A percentile compares a stretch with the other conserved stretches of the same genome.
Conservation (phyloP, 352 stramenopile species). For the Pythium angustatum region DNA sequence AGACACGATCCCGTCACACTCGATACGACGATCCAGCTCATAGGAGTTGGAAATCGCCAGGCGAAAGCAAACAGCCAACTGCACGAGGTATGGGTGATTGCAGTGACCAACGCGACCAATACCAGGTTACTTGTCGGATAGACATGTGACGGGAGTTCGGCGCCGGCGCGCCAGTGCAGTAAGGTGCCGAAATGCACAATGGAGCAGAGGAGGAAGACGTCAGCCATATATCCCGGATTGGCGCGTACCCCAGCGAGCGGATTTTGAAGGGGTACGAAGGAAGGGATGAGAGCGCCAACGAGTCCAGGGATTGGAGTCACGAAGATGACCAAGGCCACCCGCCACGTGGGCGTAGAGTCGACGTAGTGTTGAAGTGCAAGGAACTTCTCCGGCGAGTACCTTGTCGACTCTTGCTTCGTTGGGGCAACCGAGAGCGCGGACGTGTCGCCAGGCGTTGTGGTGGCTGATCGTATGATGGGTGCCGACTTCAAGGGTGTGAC, state of each 20-base stretch:
- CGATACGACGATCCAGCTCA: slow-evolving; percentile 5
- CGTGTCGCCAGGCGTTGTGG: no score
- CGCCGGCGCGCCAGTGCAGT: neutral
- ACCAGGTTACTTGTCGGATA: slow-evolving; percentile 1
- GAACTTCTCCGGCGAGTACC: slow-evolving; percentile 11
- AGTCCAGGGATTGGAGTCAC: slow-evolving; percentile 15
- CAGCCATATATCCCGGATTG: neutral
- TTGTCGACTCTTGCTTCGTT: no score
- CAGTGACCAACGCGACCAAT: neutral
- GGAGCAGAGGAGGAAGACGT: slow-evolving; percentile 1
- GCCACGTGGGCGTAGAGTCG: neutral
- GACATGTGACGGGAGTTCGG: neutral
- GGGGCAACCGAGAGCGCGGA: no score
- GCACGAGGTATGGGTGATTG: neutral
- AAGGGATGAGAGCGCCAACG: neutral
- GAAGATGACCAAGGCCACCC: neutral
- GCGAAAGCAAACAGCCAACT: neutral
- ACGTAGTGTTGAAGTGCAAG: neutral
- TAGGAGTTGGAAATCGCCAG: slow-evolving; percentile 18
- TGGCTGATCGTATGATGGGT: no score
- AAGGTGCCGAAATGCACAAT: slow-evolving; percentile 1
- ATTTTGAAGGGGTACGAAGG: slow-evolving; percentile 6
- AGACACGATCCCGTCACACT: neutral
- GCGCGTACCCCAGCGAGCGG: neutral
- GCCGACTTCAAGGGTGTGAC: no score